Conservation (phyloP, 1,284 basidiomycete genomes). For the Pseudozyma hubeiensis region DNA sequence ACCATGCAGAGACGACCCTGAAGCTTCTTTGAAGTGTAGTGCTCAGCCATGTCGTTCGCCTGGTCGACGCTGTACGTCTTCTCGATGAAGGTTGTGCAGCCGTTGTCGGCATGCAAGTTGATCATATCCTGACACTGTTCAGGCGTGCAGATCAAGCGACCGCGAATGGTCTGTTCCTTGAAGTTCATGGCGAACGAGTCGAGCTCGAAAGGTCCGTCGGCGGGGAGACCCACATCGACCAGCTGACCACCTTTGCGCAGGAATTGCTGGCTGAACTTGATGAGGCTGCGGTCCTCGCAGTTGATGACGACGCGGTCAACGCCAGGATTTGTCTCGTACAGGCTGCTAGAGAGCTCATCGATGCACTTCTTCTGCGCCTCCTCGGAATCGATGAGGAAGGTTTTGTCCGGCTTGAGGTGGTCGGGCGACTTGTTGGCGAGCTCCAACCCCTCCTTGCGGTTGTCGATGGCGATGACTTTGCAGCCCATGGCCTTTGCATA, state of each 20-base stretch:
- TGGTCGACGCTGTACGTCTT: constrained; percentile 60
- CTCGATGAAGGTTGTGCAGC: constrained; percentile 55
- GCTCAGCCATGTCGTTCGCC: constrained; percentile 55
- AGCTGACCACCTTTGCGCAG: constrained; percentile 57
- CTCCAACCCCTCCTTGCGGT: constrained; percentile 50
- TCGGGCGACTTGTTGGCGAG: constrained; percentile 38
- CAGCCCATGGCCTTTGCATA: constrained; percentile 68
- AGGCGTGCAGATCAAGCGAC: constrained; percentile 61
- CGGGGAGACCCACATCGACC: constrained; percentile 57
- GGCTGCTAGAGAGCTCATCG: constrained; percentile 47
- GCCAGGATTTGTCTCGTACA: constrained; percentile 59
- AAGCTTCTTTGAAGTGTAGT: constrained; percentile 52
- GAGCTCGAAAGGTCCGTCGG: constrained; percentile 56
- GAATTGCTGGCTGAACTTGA: constrained; percentile 56
- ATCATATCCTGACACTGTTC: constrained; percentile 60
- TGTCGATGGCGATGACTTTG: constrained; percentile 67
- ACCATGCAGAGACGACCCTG: constrained; percentile 57
- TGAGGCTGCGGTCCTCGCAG: constrained; percentile 47
- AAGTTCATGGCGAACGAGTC: constrained; percentile 59
- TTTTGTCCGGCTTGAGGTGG: constrained; percentile 58
- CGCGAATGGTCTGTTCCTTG: constrained; percentile 61
- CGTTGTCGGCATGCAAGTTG: constrained; percentile 51
- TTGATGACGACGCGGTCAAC: constrained; percentile 62
- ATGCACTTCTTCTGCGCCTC: constrained; percentile 46
- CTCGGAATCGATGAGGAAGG: constrained; percentile 46